Evolutionary conservation across 169 alveolate species (phyloP), one percentile per base, ranked within the genome.

Genomic region (Eimeria nieschulzi): DNA sequence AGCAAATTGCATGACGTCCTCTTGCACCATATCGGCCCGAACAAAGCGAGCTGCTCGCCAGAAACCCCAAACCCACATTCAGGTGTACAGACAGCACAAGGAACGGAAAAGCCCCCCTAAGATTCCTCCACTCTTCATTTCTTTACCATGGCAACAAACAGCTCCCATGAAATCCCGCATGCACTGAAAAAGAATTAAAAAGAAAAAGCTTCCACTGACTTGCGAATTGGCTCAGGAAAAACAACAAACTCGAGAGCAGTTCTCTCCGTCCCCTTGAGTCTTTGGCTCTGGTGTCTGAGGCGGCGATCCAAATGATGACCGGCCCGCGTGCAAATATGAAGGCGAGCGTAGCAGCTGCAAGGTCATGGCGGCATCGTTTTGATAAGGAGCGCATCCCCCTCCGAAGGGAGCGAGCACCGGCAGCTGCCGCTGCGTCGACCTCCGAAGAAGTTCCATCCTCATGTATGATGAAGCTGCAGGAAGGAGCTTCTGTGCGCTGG

Each of bases 21-120:
- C 91, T 21, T 83, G 91, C 51, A 10, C 46, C 80, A 51, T 46
- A 25, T 83, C 91, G 3, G 72, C 91, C 23, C 91, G 59, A n/a
- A 83, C 59, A 9, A 83, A 33, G 8, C 80, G 55, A 15, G 91
- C 91, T 83, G 91, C 51, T 33, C 3, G 3, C 3, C 46, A 33
- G 6, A 33, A 33, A 33, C 3, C 46, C 46, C 46, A 33, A 33
- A 33, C 3, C 46, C 46, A 0, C 46, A 33, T 3, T 33, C 46
- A 33, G 46, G 46, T 33, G 46, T 33, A 33, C 46, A 33, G 46
- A 33, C 46, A 33, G 3, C 46, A 33, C 46, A 0, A 56, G 13
- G 64, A 59, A 59, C 15, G 5, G n/a, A 33, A 33, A 33, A n/a
- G n/a, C n/a, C n/a, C n/a, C n/a, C n/a, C n/a, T n/a, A n/a, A n/a